phyloP scores from a whole-genome alignment of 148 eudicot species.

The Fagopyrum esculentum region DNA sequence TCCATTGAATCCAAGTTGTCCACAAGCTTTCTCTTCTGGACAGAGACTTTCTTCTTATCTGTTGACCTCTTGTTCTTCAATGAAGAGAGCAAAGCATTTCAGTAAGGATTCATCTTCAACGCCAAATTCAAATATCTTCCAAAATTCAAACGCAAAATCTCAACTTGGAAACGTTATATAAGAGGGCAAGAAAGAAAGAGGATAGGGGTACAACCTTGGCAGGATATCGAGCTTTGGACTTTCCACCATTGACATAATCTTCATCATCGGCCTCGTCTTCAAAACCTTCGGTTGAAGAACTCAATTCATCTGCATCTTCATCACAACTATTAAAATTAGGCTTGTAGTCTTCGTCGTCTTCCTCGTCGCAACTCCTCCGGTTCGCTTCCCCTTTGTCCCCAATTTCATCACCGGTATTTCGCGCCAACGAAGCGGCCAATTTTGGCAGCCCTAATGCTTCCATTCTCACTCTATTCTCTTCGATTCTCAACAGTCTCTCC shows the following conservation, averaged over 20 bases:
- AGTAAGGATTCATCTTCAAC: not conserved
- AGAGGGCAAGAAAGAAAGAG: not conserved
- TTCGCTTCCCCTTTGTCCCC: not conserved
- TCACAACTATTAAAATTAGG: constrained; percentile 34
- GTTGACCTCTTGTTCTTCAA: constrained; percentile 26
- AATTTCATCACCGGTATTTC: not conserved
- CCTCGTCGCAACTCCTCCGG: not conserved
- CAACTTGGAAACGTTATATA: not conserved
- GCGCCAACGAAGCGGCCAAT: constrained; percentile 45
- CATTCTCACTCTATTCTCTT: constrained; percentile 63
- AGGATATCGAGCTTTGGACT: constrained; percentile 17
- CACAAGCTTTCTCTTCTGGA: constrained; percentile 31
- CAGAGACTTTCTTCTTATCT: constrained; percentile 36
- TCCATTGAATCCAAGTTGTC: constrained; percentile 33
- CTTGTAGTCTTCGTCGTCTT: constrained; percentile 58
- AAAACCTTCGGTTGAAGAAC: constrained; percentile 26
- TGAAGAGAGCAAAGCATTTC: not conserved
- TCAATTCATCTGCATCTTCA: constrained; percentile 23
- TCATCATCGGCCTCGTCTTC: constrained; percentile 29
- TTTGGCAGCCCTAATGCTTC: constrained; percentile 58
- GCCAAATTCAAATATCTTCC: not conserved
- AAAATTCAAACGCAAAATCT: not conserved
- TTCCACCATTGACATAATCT: constrained; percentile 18
- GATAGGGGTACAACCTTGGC: constrained; percentile 29
- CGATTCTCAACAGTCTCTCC: constrained; percentile 53